Percentiles rank a stretch among this genome's conserved stretches.
Conservation (phyloP, 371 early-diverging fungal species). For the Rhizopus stolonifer region DNA sequence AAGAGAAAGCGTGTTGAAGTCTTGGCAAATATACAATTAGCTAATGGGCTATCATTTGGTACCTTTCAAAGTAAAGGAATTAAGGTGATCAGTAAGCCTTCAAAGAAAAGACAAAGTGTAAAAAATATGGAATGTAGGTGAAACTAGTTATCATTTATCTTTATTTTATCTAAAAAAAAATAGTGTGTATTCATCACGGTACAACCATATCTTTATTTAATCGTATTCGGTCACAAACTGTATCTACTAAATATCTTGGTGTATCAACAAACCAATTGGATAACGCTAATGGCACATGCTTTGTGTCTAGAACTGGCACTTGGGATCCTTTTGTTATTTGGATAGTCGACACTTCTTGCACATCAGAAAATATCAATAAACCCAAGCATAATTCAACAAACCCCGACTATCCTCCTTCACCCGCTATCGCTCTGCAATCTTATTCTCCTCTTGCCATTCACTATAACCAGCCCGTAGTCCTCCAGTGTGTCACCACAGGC, state of each 20-base stretch:
- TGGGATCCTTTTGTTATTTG: conserved; percentile 92
- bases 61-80: conserved; percentile 76
- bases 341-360: conserved; percentile 68
- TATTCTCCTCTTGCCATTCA: conserved; percentile 75
- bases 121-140: conserved; percentile 80
- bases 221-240: conserved; percentile 85
- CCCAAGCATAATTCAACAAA: conserved; percentile 25
- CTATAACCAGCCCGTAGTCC: conserved; percentile 81
- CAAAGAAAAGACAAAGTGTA: conserved; percentile 81
- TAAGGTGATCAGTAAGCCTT: conserved; percentile 85
- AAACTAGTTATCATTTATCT: not conserved
- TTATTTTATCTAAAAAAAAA: conserved; percentile 37
- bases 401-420: conserved; percentile 57
- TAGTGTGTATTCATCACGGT: conserved; percentile 81
- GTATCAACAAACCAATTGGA: conserved; percentile 41
- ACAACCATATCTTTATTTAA: conserved; percentile 81
- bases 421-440: conserved; percentile 68
- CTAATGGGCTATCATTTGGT: conserved; percentile 64
- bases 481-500: conserved; percentile 82
- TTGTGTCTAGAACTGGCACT: conserved; percentile 73
- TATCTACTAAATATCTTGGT: conserved; percentile 84
- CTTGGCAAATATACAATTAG: conserved; percentile 67
- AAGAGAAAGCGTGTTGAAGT: conserved; percentile 80
- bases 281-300: conserved; percentile 55
- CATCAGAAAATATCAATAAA: conserved; percentile 34